These are phyloP conservation scores for Trichosanthes cucumerina DNA, from an alignment of 306 rosid genomes.

Conservation along the genomic window DNA sequence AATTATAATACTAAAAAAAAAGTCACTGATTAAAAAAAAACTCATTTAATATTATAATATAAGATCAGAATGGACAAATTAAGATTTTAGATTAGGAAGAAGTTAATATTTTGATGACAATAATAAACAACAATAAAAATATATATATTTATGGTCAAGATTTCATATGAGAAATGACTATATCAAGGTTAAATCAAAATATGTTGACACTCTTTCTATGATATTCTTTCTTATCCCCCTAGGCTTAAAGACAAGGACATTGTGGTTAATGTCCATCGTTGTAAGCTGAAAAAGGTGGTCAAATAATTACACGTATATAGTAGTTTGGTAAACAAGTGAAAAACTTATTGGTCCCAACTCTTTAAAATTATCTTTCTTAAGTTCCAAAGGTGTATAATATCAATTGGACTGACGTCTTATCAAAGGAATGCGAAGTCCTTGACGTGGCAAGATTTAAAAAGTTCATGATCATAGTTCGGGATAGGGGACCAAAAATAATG, in stretches of 20 bases:
- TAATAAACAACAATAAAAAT: too few relatives aligned
- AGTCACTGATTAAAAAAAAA: too few relatives aligned
- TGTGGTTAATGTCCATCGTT: neutral
- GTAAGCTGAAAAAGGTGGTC: neutral
- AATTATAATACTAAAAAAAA: too few relatives aligned
- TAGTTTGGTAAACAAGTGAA: neutral
- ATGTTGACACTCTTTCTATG: neutral
- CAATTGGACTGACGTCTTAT: neutral
- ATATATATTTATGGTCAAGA: too few relatives aligned
- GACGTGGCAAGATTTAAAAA: neutral
- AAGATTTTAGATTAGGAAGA: too few relatives aligned
- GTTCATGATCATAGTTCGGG: neutral
- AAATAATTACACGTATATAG: neutral
- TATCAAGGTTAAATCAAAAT: neutral
- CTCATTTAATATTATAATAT: too few relatives aligned
- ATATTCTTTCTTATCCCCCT: neutral
- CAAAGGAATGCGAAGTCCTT: neutral
- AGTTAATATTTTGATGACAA: neutral
- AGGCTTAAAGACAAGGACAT: neutral
- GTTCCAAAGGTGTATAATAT: neutral
- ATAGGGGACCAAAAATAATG: neutral
- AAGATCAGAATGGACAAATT: too few relatives aligned
- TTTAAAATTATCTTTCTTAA: neutral
- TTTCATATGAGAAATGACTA: neutral
- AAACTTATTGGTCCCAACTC: neutral